Evolutionary conservation across 2,329 filamentous ascomycete genomes (phyloP).

Genomic region (Hysterium pulicare): DNA sequence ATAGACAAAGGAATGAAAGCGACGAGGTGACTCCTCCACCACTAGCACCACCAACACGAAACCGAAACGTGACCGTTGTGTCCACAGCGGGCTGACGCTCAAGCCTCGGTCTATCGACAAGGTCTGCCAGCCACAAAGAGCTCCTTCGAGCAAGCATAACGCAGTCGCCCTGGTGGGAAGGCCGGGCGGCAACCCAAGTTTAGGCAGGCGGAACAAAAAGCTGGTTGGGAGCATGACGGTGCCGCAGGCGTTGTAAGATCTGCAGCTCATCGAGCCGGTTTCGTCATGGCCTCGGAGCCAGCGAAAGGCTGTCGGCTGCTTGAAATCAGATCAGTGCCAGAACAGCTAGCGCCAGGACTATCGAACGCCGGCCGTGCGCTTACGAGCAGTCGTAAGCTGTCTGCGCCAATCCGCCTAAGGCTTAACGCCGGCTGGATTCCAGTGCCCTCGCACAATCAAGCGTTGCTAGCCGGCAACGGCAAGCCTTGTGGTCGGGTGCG

Average conservation of each 20-base stretch:
- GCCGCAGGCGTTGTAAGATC: slow-evolving; percentile 34
- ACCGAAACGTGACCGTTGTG: slow-evolving; percentile 36
- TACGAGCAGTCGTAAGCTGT: slow-evolving; percentile 33
- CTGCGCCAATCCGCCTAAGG: slow-evolving; percentile 7
- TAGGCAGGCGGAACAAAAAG: slow-evolving; percentile 21
- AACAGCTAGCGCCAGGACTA: slow-evolving; percentile 13
- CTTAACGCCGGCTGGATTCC: not conserved
- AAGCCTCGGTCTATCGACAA: no score
- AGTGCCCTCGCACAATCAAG: not conserved
- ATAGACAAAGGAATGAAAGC: no score
- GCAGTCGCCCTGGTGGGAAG: not conserved
- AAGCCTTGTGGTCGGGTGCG: slow-evolving; percentile 18
- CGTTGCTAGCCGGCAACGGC: slow-evolving; percentile 5
- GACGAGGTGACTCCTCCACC: no score
- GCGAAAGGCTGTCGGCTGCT: slow-evolving; percentile 12
- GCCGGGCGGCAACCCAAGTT: slow-evolving; percentile 12
- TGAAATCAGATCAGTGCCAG: not conserved
- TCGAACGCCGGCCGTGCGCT: slow-evolving; percentile 35
- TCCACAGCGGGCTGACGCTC: no score
- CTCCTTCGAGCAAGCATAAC: not conserved
- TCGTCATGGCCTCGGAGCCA: slow-evolving; percentile 31
- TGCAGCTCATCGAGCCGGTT: slow-evolving; percentile 25
- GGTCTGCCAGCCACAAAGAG: slow-evolving; percentile 13
- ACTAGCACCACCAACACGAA: slow-evolving; percentile 27
- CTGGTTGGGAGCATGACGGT: slow-evolving; percentile 24